A percentile compares a stretch with the other conserved stretches of the same genome.
These are phyloP conservation scores for Alternaria sp. DNA, from an alignment of 2,329 filamentous ascomycete genomes.

Conservation along the genomic window DNA sequence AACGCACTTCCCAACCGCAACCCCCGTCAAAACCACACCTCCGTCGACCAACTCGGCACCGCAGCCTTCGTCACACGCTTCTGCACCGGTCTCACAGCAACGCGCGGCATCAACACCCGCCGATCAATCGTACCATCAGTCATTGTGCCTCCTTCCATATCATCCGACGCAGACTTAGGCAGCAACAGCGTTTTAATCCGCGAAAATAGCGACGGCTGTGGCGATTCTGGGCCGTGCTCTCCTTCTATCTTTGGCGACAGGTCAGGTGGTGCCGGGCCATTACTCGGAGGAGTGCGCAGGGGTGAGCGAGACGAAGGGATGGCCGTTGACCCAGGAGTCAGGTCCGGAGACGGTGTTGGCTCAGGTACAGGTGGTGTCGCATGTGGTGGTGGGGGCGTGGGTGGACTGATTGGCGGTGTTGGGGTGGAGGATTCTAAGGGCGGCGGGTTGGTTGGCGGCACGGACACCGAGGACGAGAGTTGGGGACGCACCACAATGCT, in stretches of 20 bases:
- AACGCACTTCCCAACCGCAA: rapidly evolving
- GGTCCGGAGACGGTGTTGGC: neutral
- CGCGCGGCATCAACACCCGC: neutral
- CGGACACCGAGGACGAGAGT: neutral
- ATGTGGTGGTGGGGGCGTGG: neutral
- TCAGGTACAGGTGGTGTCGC: neutral
- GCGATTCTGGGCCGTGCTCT: neutral
- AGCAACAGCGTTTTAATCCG: neutral
- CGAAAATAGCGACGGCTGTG: neutral
- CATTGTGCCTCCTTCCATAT: neutral
- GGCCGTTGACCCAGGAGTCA: neutral
- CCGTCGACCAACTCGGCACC: neutral
- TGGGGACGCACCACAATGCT: neutral
- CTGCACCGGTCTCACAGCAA: neutral
- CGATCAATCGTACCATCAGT: neutral
- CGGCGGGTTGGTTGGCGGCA: neutral
- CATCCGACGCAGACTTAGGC: rapidly evolving
- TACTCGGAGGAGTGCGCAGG: neutral
- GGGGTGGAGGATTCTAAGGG: neutral
- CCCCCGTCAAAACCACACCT: neutral
- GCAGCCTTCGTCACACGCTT: neutral
- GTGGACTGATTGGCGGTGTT: neutral
- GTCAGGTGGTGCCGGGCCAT: neutral
- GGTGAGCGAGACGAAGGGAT: neutral
- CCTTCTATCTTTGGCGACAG: neutral